These are phyloP conservation scores for Mrakia hoshinonis DNA, from an alignment of 768 basidiomycete genomes.

Conservation along the genomic window DNA sequence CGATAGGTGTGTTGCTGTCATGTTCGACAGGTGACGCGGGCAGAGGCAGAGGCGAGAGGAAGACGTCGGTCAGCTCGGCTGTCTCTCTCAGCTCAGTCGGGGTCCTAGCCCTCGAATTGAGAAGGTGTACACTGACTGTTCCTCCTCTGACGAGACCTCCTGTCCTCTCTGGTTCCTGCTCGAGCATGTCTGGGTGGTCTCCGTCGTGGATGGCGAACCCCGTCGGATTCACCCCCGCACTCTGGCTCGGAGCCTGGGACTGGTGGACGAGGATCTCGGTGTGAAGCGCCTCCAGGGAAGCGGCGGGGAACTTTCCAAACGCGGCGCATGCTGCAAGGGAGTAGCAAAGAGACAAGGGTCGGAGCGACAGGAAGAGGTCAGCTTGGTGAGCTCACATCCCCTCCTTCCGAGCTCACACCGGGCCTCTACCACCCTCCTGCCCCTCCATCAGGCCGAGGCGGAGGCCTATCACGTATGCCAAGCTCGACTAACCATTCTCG, in stretches of 20 bases:
- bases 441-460: not conserved
- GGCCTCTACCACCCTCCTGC: not conserved
- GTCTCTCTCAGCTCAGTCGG: not conserved
- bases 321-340: slow-evolving; percentile 54
- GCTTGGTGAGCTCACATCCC: not conserved
- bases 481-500: slow-evolving; percentile 51
- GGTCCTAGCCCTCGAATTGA: not conserved
- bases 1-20: slow-evolving; percentile 66
- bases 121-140: slow-evolving; percentile 44
- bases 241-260: slow-evolving; percentile 40
- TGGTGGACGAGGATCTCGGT: slow-evolving; percentile 65
- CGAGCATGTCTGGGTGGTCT: slow-evolving; percentile 70
- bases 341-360: slow-evolving; percentile 15
- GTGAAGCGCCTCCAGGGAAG: slow-evolving; percentile 69
- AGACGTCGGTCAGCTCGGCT: not conserved
- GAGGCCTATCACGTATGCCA: not conserved
- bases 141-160: slow-evolving; percentile 71
- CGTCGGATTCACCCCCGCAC: slow-evolving; percentile 4
- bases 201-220: slow-evolving; percentile 37
- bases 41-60: not conserved
- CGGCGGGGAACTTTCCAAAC: slow-evolving; percentile 79
- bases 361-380: slow-evolving; percentile 9
- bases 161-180: slow-evolving; percentile 64
- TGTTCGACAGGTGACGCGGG: not conserved
- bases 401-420: not conserved